phyloP scores from a whole-genome alignment of 129 eudicot species.

The sunflower (Helianthus annuus) region HanXRQr2.0-SUNRISE NC_035449.2:335293-335792 shows the following conservation, averaged over 20 bases:
- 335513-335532: no score
- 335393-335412: no score
- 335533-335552: no score
- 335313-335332: not conserved
- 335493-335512: no score
- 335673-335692: conserved; percentile 63
- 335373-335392: no score
- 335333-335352: not conserved
- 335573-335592: not conserved
- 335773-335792: not conserved
- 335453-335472: no score
- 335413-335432: no score
- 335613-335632: conserved; percentile 41
- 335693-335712: conserved; percentile 60
- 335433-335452: no score
- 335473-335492: no score
- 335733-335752: conserved; percentile 43
- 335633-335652: conserved; percentile 34
- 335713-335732: conserved; percentile 50
- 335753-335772: conserved; percentile 16
- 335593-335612: conserved; percentile 40
- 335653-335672: conserved; percentile 29
- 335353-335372: no score
- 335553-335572: not conserved
- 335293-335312: not conserved